phyloP scores from a whole-genome alignment of 371 early-diverging fungal genomes.

The Conidiobolus incongruus region DNA sequence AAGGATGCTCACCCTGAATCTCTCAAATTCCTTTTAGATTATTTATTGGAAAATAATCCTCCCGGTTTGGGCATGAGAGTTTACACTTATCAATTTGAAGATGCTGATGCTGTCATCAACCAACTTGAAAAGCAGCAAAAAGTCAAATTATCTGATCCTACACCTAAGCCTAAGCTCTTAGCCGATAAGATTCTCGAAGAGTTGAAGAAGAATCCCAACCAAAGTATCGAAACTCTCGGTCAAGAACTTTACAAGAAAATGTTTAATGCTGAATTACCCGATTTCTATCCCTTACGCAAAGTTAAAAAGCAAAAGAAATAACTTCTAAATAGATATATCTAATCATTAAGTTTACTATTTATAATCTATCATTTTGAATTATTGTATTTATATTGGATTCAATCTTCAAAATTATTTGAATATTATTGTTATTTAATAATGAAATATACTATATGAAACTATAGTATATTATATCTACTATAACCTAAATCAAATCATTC shows the following conservation, averaged over 20 bases:
- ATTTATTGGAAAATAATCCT: slow-evolving; percentile 46
- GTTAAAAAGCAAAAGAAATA: too few species aligned
- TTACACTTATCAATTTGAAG: slow-evolving; percentile 39
- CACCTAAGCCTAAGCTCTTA: slow-evolving; percentile 1
- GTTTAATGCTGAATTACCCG: slow-evolving; percentile 2
- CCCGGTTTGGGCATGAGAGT: slow-evolving; percentile 56
- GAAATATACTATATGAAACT: too few species aligned
- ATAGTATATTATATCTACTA: too few species aligned
- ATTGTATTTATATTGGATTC: too few species aligned
- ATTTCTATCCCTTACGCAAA: too few species aligned
- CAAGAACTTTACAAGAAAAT: not conserved
- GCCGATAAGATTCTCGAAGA: slow-evolving; percentile 2
- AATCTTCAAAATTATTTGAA: too few species aligned
- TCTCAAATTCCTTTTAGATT: slow-evolving; percentile 49
- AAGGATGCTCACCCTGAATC: slow-evolving; percentile 57
- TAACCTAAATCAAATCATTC: too few species aligned
- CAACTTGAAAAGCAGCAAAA: not conserved
- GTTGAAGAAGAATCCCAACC: not conserved
- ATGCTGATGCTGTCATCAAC: slow-evolving; percentile 11
- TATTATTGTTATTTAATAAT: too few species aligned
- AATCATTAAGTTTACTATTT: too few species aligned
- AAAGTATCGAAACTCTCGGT: not conserved
- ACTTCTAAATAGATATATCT: too few species aligned
- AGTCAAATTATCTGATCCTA: not conserved
- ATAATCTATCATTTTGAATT: too few species aligned